phyloP scores from a whole-genome alignment of 2,329 filamentous ascomycete species.

The Claviceps africana region DNA sequence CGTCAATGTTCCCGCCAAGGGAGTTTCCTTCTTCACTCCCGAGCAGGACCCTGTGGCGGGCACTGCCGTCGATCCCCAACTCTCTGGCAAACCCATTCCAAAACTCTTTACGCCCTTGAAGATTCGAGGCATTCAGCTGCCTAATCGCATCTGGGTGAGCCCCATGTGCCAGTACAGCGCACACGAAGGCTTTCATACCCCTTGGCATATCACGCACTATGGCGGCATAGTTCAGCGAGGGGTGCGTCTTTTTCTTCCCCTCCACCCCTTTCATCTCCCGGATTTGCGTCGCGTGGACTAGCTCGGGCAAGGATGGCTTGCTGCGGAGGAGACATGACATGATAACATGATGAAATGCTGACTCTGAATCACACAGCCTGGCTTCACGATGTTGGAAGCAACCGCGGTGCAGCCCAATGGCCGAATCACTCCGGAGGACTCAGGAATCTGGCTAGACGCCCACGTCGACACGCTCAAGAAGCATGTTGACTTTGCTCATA shows the following conservation, averaged over 20 bases:
- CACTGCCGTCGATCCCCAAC: background rate
- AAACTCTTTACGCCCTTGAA: background rate
- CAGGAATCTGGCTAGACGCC: slow-evolving; percentile 70
- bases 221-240: slow-evolving; percentile 29
- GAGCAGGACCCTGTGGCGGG: slow-evolving; percentile 35
- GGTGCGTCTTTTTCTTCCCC: background rate
- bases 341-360: background rate
- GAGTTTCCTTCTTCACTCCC: slow-evolving; percentile 41
- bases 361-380: slow-evolving; percentile 26
- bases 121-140: background rate
- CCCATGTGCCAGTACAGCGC: slow-evolving; percentile 2
- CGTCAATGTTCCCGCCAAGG: slow-evolving; percentile 17
- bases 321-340: background rate
- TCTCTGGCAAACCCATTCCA: background rate
- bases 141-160: background rate
- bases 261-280: background rate
- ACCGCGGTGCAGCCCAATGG: slow-evolving; percentile 63
- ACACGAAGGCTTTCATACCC: background rate
- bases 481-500: slow-evolving; percentile 66
- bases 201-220: slow-evolving; percentile 1
- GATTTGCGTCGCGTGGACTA: background rate
- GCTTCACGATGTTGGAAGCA: slow-evolving; percentile 63
- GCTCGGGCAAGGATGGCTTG: too few species aligned
- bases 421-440: slow-evolving; percentile 68
- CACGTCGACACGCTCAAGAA: slow-evolving; percentile 60